Conservation (phyloP, 2,329 filamentous ascomycete genomes). For the Ascochyta lentis region DNA sequence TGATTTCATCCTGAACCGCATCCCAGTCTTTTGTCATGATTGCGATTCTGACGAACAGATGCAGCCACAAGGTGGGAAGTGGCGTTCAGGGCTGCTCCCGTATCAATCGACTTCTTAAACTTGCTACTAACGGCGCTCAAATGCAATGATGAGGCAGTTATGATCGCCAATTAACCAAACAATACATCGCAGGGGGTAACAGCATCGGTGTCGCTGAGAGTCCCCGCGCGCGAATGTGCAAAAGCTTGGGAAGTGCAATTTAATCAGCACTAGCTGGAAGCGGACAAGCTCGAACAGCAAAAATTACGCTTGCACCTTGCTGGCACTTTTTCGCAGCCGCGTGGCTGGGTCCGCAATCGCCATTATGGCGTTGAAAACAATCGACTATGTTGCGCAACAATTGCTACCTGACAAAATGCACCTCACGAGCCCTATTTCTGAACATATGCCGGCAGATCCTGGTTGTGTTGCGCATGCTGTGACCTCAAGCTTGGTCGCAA, state of each 20-base stretch:
- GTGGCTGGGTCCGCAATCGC: too few relatives aligned
- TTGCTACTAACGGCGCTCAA: too few relatives aligned
- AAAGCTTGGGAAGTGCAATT: slow-evolving; percentile 5
- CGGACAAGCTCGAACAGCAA: neutral
- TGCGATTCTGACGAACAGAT: neutral
- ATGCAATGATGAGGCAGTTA: too few relatives aligned
- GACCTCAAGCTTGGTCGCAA: slow-evolving; percentile 6
- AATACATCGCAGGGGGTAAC: too few relatives aligned
- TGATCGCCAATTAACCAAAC: too few relatives aligned
- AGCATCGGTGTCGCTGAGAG: too few relatives aligned
- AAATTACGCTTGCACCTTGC: neutral
- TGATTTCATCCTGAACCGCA: slow-evolving; percentile 38
- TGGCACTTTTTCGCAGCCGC: neutral
- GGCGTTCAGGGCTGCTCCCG: too few relatives aligned
- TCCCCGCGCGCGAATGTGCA: neutral
- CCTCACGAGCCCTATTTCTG: neutral
- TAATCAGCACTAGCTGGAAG: neutral
- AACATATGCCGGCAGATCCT: neutral
- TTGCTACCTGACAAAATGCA: neutral
- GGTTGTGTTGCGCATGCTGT: neutral
- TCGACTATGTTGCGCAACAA: neutral
- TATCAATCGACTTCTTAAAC: too few relatives aligned
- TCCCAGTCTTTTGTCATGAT: slow-evolving; percentile 46
- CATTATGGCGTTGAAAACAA: too few relatives aligned
- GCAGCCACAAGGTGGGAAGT: too few relatives aligned